Conservation (phyloP, 495 filamentous ascomycete genomes). For the Xylaria nigripes region DNA sequence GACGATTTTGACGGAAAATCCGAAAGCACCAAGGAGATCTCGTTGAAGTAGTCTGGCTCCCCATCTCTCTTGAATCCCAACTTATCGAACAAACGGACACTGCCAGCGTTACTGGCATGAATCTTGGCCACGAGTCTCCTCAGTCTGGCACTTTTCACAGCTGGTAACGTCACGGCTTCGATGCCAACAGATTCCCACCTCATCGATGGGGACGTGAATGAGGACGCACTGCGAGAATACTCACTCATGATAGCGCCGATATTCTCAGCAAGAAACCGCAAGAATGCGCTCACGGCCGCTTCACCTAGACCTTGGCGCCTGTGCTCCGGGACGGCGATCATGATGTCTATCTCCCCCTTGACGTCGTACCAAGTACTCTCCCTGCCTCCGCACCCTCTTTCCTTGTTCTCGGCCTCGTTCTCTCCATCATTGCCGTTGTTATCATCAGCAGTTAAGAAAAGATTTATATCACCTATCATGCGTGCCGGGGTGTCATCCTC, state of each 20-base stretch:
- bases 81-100: constrained; percentile 37
- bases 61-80: constrained; percentile 40
- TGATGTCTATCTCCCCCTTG: constrained; percentile 76
- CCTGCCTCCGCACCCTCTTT: background rate
- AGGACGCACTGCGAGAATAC: constrained; percentile 31
- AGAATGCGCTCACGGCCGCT: constrained; percentile 56
- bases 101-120: constrained; percentile 29
- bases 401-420: background rate
- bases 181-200: too few species aligned
- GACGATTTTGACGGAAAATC: constrained; percentile 7
- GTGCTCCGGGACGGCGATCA: constrained; percentile 59
- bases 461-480: constrained; percentile 83
- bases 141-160: constrained; percentile 16
- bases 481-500: constrained; percentile 42
- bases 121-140: constrained; percentile 42
- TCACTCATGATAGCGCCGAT: constrained; percentile 49
- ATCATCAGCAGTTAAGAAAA: constrained; percentile 58
- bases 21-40: constrained; percentile 36
- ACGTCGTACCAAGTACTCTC: constrained; percentile 17
- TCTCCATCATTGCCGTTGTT: constrained; percentile 24
- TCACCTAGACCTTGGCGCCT: constrained; percentile 60
- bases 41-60: constrained; percentile 43
- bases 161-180: background rate
- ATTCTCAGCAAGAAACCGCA: constrained; percentile 52
- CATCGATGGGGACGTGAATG: too few species aligned